Evolutionary conservation across 768 basidiomycete species (phyloP), one percentile per base, ranked within the genome.

Genomic region (Mycena rosella): DNA sequence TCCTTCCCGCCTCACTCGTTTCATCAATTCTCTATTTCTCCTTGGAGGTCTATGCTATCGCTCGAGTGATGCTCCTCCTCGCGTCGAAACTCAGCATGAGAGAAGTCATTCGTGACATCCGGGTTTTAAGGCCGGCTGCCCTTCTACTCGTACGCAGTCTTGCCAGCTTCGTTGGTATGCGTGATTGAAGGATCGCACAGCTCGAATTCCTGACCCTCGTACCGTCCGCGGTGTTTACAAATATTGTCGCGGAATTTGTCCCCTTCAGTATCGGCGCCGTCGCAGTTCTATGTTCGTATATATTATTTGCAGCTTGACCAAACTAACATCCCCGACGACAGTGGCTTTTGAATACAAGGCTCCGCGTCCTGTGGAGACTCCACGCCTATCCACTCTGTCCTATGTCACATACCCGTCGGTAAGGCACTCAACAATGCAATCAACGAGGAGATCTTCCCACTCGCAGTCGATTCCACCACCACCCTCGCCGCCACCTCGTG

Each of bases 121-220:
- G 77, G 22, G 70, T 83, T 26, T 65, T 77, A 20, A 75, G 79
- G 51, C 77, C 78, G 5, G 20, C 78, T n/a, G 80, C 83, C 36
- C 78, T 87, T n/a, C 51, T 86, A 30, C 47, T 84, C 11, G 70
- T 71, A 58, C 58, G 66, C 36, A 15, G n/a, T 22, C n/a, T 34
- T 40, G 11, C 2, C 22, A 40, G 13, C 40, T 27, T 18, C 44
- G 13, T 40, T 8, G 8, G 14, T 18, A 44, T 14, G 14, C 59
- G 47, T 38, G 14, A 27, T 45, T 68, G 10, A 67, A 17, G 36
- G 7, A 6, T 20, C n/a, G 0, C n/a, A 11, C 24, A 71, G 70
- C 75, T 85, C 2, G 84, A 86, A 40, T 59, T 84, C 18, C 62
- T 84, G n/a, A 81, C 79, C 2, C 60, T 84, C 38, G 81, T 80